phyloP scores from a whole-genome alignment of 768 basidiomycete genomes.

The Rossbeevera mucosa region DNA sequence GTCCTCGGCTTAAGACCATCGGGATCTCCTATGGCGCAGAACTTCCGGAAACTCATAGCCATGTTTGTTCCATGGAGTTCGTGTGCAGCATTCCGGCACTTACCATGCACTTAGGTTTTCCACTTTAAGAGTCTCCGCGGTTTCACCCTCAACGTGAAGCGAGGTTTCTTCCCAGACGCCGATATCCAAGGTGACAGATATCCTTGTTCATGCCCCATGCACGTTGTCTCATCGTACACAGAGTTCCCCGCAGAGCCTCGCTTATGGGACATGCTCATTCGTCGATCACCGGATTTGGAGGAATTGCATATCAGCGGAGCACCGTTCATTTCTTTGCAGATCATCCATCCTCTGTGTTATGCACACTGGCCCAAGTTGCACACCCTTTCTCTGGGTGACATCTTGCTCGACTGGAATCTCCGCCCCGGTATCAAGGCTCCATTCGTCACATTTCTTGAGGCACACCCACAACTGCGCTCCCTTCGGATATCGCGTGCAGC shows the following conservation, averaged over 20 bases:
- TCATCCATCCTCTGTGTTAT: slow-evolving; percentile 47
- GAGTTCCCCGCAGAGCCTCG: slow-evolving; percentile 23
- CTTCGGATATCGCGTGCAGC: slow-evolving; percentile 51
- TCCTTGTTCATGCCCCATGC: background rate
- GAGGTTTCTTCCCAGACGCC: slow-evolving; percentile 54
- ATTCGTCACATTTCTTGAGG: slow-evolving; percentile 65
- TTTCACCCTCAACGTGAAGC: slow-evolving; percentile 58
- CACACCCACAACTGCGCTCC: slow-evolving; percentile 49
- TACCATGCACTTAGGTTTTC: slow-evolving; percentile 47
- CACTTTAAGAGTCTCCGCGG: slow-evolving; percentile 60
- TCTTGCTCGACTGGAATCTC: slow-evolving; percentile 53
- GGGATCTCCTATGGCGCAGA: slow-evolving; percentile 58
- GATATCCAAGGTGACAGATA: slow-evolving; percentile 47
- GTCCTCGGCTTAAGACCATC: slow-evolving; percentile 59
- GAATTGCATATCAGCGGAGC: slow-evolving; percentile 46
- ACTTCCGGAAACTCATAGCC: slow-evolving; percentile 54
- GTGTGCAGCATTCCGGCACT: background rate
- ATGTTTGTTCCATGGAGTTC: slow-evolving; percentile 41
- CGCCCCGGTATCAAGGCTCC: slow-evolving; percentile 46
- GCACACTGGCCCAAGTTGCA: slow-evolving; percentile 67
- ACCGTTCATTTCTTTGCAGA: slow-evolving; percentile 37
- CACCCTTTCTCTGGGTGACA: slow-evolving; percentile 58
- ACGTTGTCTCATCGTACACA: slow-evolving; percentile 8
- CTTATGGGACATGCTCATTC: slow-evolving; percentile 70
- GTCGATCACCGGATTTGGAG: slow-evolving; percentile 60